Evolutionary conservation across 108 stramenopile species (phyloP), one percentile per base, ranked within the genome.

Genomic region (Conticribra weissflogii): DNA sequence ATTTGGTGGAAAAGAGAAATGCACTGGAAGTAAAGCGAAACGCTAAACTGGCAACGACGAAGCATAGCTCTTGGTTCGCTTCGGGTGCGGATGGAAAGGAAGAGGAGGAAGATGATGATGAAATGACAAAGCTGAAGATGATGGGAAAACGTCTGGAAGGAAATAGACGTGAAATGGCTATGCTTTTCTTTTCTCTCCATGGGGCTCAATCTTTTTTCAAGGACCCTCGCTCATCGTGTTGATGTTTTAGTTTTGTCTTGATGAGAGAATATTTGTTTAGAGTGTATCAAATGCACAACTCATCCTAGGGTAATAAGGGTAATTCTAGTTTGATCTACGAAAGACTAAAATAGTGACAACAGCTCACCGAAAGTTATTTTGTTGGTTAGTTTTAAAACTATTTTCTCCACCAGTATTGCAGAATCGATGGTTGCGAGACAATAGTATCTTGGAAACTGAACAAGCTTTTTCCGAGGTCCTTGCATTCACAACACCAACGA

Each of bases 131-230:
- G 16, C 60, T 83, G 14, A 71, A 60, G 48, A 55, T 84, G 69
- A 76, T 81, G 50, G 74, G 57, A 55, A 82, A 84, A 36, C 48
- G 83, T 30, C 63, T 86, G 32, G 73, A 76, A 45, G 82, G 78
- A 22, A 57, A 83, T 32, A 81, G 73, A 24, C 81, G 83, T 50
- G 86, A 87, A 60, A 72, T 62, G 54, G 83, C 81, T 3, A 74
- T 79, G 72, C 52, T 88, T 14, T 83, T 66, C 56, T 85, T 82
- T 56, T 52, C 74, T 31, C 62, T 85, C 76, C 59, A 71, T 55
- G 82, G 71, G 2, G 82, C 87, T 1, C 34, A 57, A 30, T 54
- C 83, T 25, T 86, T 86, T 54, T 81, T 86, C 68, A 57, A 58
- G 57, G 54, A 68, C 16, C 18, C 14, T 67, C 41, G 22, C 2